Conservation (phyloP, 2,329 filamentous ascomycete genomes). For the Fusarium sp. region DNA sequence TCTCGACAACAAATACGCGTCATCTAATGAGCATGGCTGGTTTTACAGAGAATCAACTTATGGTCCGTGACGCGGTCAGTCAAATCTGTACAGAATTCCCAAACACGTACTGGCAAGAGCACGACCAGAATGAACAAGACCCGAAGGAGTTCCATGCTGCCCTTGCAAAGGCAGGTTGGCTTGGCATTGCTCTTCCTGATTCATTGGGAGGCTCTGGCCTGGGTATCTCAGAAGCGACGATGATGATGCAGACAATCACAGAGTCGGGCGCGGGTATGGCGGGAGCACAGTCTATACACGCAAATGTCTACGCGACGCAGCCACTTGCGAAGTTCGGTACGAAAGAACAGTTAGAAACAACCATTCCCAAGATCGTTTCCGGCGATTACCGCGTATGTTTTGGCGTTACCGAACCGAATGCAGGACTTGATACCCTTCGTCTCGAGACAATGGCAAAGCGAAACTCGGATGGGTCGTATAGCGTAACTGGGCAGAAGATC, state of each 20-base stretch:
- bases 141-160: conserved; percentile 82
- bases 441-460: conserved; percentile 73
- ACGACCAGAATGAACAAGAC: conserved; percentile 76
- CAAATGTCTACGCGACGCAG: conserved; percentile 81
- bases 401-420: conserved; percentile 86
- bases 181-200: conserved; percentile 83
- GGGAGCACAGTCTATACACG: conserved; percentile 71
- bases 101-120: conserved; percentile 81
- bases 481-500: conserved; percentile 82
- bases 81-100: conserved; percentile 78
- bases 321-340: conserved; percentile 79
- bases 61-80: conserved; percentile 76
- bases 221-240: conserved; percentile 83
- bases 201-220: conserved; percentile 79
- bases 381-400: conserved; percentile 82
- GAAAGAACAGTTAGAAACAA: conserved; percentile 69
- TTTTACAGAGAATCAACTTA: conserved; percentile 79
- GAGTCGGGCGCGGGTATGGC: conserved; percentile 86
- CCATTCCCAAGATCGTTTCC: conserved; percentile 77
- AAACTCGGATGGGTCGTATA: conserved; percentile 68
- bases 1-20: conserved; percentile 52
- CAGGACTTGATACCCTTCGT: conserved; percentile 81
- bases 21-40: conserved; percentile 77
- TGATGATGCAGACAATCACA: conserved; percentile 88
- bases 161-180: conserved; percentile 80